Evolutionary conservation across 768 basidiomycete genomes (phyloP).

Genomic region (Leucocoprinus leucothites): DNA sequence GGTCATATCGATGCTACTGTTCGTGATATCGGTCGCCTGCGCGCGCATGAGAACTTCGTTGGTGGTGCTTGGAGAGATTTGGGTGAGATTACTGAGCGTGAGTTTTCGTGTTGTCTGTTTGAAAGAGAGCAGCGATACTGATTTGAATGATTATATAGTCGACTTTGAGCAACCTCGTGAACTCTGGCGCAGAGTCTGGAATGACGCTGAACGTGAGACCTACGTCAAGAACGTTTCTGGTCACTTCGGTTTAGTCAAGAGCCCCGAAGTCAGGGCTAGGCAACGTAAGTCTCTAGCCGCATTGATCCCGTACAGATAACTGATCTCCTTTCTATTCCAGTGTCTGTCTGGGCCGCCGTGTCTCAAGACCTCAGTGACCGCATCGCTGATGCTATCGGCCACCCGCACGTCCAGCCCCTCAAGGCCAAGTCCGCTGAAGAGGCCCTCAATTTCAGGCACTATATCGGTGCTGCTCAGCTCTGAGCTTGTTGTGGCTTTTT

Average conservation of each 20-base stretch:
- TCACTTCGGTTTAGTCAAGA: constrained; percentile 63
- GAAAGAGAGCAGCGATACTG: neutral
- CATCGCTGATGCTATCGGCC: constrained; percentile 72
- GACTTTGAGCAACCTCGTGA: constrained; percentile 85
- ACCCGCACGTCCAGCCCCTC: constrained; percentile 56
- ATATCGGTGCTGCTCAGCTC: constrained; percentile 27
- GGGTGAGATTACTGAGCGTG: constrained; percentile 77
- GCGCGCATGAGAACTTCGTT: constrained; percentile 72
- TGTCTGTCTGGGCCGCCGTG: constrained; percentile 78
- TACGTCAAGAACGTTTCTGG: constrained; percentile 66
- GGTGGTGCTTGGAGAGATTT: constrained; percentile 68
- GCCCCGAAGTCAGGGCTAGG: constrained; percentile 51
- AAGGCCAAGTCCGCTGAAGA: constrained; percentile 56
- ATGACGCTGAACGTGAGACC: constrained; percentile 53
- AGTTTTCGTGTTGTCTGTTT: constrained; percentile 24
- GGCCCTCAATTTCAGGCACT: constrained; percentile 50
- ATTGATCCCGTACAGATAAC: neutral
- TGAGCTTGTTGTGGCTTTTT: neutral
- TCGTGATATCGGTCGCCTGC: constrained; percentile 37
- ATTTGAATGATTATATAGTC: constrained; percentile 35
- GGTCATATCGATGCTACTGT: constrained; percentile 40
- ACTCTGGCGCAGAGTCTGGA: constrained; percentile 67
- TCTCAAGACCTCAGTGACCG: constrained; percentile 72
- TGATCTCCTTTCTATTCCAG: constrained; percentile 28
- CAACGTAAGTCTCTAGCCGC: constrained; percentile 49